Evolutionary conservation across 164 flowering plant genomes (phyloP).

Genomic region (Amborella trichopoda): DNA sequence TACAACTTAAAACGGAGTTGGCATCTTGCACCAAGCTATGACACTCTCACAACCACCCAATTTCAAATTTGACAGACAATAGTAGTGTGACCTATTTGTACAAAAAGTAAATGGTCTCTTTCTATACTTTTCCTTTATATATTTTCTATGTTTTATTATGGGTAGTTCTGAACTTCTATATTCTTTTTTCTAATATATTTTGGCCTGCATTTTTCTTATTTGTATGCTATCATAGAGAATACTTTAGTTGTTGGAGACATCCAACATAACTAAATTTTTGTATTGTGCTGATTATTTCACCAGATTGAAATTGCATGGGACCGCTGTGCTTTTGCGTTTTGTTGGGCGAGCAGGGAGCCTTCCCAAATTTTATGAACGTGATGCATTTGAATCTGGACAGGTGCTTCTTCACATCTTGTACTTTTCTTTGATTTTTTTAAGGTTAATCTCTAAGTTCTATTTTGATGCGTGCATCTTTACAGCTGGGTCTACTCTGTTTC

Average conservation of each 20-base stretch:
- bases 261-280: background rate
- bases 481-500: background rate
- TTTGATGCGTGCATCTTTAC: background rate
- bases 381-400: slow-evolving; percentile 46
- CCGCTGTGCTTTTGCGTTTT: slow-evolving; percentile 38
- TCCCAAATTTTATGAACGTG: slow-evolving; percentile 35
- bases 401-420: slow-evolving; percentile 16
- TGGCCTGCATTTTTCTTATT: background rate
- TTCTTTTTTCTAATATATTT: background rate
- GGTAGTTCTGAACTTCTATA: too few relatives aligned
- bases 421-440: background rate
- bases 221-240: background rate
- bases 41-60: too few relatives aligned
- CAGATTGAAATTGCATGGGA: slow-evolving; percentile 46
- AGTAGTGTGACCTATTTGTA: too few relatives aligned
- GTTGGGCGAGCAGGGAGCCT: slow-evolving; percentile 42
- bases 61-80: too few relatives aligned
- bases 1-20: too few relatives aligned
- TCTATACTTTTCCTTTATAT: too few relatives aligned
- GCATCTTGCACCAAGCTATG: too few relatives aligned
- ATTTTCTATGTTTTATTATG: too few relatives aligned
- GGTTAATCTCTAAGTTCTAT: background rate
- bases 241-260: background rate
- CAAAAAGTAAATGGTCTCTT: too few relatives aligned
- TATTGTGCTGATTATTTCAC: background rate